Evolutionary conservation across 495 filamentous ascomycete genomes (phyloP).

Genomic region (Xylaria scruposa): DNA sequence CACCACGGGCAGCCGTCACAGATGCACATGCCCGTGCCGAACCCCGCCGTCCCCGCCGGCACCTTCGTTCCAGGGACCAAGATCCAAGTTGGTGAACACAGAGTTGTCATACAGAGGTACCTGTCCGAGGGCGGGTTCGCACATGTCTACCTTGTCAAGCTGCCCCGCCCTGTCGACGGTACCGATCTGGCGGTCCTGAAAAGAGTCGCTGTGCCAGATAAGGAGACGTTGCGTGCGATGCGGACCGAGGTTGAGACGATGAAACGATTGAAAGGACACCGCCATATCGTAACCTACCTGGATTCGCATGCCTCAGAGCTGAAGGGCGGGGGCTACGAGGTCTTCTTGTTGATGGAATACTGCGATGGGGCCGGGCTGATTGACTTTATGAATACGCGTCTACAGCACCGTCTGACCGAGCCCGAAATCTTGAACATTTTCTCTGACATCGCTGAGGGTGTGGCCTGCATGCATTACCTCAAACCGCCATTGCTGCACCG

Average conservation of each 20-base stretch:
- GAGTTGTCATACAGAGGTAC: conserved; percentile 97
- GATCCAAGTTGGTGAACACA: conserved; percentile 91
- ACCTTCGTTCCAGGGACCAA: conserved; percentile 94
- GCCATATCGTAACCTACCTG: conserved; percentile 95
- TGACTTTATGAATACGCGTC: conserved; percentile 98
- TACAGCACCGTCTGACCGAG: conserved; percentile 96
- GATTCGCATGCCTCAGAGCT: conserved; percentile 97
- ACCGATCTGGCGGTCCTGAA: conserved; percentile 90
- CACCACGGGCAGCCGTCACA: conserved; percentile 40
- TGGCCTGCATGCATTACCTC: conserved; percentile 98
- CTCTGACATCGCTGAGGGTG: conserved; percentile 91
- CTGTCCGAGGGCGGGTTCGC: conserved; percentile 98
- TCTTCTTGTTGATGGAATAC: conserved; percentile 98
- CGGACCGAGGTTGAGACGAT: conserved; percentile 99
- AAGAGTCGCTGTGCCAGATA: conserved; percentile 96
- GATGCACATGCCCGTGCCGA: conserved; percentile 43
- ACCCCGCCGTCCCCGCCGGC: conserved; percentile 71
- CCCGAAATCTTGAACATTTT: conserved; percentile 98
- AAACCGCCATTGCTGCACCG: conserved; percentile 92
- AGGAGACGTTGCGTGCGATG: conserved; percentile 91
- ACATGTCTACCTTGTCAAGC: conserved; percentile 94
- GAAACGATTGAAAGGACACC: conserved; percentile 97
- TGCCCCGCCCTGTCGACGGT: conserved; percentile 78
- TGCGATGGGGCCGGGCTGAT: conserved; percentile 86
- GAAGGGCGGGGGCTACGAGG: conserved; percentile 92